These are phyloP conservation scores for Podila clonocystis DNA, from an alignment of 192 early-diverging fungal genomes.

Conservation along the genomic window DNA sequence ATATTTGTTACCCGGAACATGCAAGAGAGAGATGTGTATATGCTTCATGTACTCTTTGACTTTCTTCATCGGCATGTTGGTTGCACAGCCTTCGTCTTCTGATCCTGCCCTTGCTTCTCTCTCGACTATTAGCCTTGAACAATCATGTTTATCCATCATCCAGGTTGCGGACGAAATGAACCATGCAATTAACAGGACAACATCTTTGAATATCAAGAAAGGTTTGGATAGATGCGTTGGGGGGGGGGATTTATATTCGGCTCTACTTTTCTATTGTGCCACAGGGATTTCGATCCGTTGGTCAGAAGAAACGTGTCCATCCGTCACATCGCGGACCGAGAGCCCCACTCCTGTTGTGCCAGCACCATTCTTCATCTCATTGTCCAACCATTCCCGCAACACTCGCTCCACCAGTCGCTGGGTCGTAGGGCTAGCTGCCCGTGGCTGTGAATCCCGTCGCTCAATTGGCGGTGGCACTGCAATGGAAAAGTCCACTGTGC, in stretches of 20 bases:
- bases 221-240: too few relatives aligned
- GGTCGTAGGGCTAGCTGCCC: slow-evolving; percentile 54
- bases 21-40: neutral
- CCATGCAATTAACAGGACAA: too few relatives aligned
- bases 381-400: slow-evolving; percentile 58
- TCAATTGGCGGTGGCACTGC: neutral
- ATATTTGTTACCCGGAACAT: neutral
- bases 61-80: neutral
- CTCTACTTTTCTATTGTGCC: neutral
- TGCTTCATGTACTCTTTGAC: neutral
- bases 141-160: too few relatives aligned
- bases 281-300: slow-evolving; percentile 5
- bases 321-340: slow-evolving; percentile 28
- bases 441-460: slow-evolving; percentile 15
- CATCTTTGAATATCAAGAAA: too few relatives aligned
- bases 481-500: neutral
- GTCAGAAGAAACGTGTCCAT: neutral
- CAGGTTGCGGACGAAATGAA: too few relatives aligned
- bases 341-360: slow-evolving; percentile 25
- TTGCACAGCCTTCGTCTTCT: too few relatives aligned
- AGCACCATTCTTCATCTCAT: slow-evolving; percentile 39
- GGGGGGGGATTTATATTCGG: too few relatives aligned
- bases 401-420: slow-evolving; percentile 57
- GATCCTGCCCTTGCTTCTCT: too few relatives aligned
- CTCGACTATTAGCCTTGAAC: too few relatives aligned